Conservation (phyloP, 306 rosid species). For the Hippophae gyantsensis region DNA sequence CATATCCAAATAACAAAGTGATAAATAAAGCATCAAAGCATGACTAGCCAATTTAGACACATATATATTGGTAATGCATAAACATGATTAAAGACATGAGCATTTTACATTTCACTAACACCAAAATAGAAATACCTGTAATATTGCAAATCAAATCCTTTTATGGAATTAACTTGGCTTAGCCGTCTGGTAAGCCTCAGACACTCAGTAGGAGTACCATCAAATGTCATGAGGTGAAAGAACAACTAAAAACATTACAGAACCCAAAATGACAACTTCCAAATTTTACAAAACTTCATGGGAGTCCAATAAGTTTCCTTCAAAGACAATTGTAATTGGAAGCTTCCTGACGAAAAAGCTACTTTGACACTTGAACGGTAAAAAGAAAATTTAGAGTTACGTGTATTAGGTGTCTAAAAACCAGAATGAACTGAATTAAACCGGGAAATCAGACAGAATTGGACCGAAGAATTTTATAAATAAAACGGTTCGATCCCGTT, state of each 20-base stretch:
- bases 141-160: neutral
- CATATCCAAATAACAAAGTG: neutral
- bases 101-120: too few species aligned
- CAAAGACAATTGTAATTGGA: neutral
- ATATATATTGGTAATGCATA: too few species aligned
- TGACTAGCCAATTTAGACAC: neutral
- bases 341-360: neutral
- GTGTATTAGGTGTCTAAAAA: neutral
- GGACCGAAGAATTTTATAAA: too few species aligned
- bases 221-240: constrained; percentile 13
- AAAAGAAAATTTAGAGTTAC: neutral
- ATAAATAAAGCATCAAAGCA: neutral
- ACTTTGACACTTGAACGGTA: neutral
- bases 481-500: too few species aligned
- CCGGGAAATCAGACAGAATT: too few species aligned
- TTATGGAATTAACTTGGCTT: neutral
- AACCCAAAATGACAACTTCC: neutral
- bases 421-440: too few species aligned
- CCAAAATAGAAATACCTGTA: too few species aligned
- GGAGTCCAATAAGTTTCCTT: neutral
- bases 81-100: too few species aligned
- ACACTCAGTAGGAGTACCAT: neutral
- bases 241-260: constrained; percentile 2
- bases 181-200: neutral
- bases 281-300: neutral